Base-by-base conservation (phyloP, 345 rosid species). In the Euphorbia lathyris region DNA sequence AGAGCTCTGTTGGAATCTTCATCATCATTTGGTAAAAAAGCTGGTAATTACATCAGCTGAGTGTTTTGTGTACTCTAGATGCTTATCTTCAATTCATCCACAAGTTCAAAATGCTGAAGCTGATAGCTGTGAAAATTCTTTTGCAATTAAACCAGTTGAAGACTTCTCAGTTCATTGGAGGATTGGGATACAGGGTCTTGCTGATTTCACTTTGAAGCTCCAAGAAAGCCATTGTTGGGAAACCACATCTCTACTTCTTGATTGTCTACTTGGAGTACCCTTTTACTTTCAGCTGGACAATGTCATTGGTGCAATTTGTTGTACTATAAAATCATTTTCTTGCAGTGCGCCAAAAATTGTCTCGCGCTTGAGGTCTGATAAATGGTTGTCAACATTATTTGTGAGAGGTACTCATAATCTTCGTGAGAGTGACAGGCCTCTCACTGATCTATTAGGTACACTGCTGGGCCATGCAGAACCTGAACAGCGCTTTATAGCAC, bases 381-480 rank as follows among this genome's bases (percentile, higher is more conserved):
- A 87, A 82, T 91, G 92, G 94, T 72, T 91, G 77, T 77, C 88
- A 25, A 62, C 50, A 27, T 77, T 84, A 70, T 74, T 82, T 65
- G 68, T 67, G 9, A 83, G 89, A 77, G 86, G 84, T 65, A 69
- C 77, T 57, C 83, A 72, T 82, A 70, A 77, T 34, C 83, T 80
- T 71, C 66, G 71, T 69, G 90, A 83, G 74, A 79, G 73, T 71
- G 81, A 83, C 73, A 72, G 75, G 80, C 74, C 85, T 68, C 72
- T 91, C 45, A 77, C 77, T 77, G 84, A 91, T 82, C 75, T 91
- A 40, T 86, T 86, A 65, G 71, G 79, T 63, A 34, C 79, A 12
- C 70, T 91, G 83, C 83, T 91, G 63, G 82, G 84, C 69, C 89
- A 88, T 84, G 65, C 84, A 69, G 97, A 91, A 83, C 97, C 97